These are phyloP conservation scores for Aschersonia sp. DNA, from an alignment of 2,329 filamentous ascomycete genomes.

Conservation along the genomic window DNA sequence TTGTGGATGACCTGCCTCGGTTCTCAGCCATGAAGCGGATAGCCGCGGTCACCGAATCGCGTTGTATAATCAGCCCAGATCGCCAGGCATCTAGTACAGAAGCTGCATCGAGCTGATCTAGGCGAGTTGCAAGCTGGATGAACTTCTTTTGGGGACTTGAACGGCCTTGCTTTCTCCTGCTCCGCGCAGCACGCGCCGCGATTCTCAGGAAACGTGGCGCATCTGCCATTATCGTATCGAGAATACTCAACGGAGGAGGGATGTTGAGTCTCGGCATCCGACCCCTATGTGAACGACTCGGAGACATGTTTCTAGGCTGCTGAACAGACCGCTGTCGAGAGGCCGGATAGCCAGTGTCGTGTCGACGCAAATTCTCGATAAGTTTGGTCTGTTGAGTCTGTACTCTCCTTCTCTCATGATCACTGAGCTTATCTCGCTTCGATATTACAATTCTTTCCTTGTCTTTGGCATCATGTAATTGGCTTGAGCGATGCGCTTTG, in stretches of 20 bases:
- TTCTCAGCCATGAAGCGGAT: not conserved
- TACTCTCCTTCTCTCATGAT: no score
- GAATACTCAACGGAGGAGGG: conserved; percentile 40
- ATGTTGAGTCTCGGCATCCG: not conserved
- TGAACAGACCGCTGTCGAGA: not conserved
- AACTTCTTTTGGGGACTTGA: conserved; percentile 38
- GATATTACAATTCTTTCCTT: not conserved
- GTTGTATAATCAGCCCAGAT: conserved; percentile 33
- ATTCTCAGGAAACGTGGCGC: conserved; percentile 46
- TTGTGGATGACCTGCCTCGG: no score
- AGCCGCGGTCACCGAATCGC: conserved; percentile 14
- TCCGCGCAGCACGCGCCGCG: conserved; percentile 42
- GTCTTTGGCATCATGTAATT: conserved; percentile 1
- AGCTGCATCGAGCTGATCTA: conserved; percentile 43
- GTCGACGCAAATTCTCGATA: not conserved
- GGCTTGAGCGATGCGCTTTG: conserved; percentile 23
- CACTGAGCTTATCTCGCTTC: not conserved
- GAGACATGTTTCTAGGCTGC: not conserved
- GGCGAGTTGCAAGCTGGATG: conserved; percentile 46
- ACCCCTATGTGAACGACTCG: not conserved
- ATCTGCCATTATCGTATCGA: conserved; percentile 40
- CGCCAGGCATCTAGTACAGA: conserved; percentile 41
- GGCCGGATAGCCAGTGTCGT: no score
- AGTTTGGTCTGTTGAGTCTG: conserved; percentile 12
- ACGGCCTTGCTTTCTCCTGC: conserved; percentile 32